Evolutionary conservation across 1,139 yeast species (phyloP).

Genomic region (Williopsis jadinii): DNA sequence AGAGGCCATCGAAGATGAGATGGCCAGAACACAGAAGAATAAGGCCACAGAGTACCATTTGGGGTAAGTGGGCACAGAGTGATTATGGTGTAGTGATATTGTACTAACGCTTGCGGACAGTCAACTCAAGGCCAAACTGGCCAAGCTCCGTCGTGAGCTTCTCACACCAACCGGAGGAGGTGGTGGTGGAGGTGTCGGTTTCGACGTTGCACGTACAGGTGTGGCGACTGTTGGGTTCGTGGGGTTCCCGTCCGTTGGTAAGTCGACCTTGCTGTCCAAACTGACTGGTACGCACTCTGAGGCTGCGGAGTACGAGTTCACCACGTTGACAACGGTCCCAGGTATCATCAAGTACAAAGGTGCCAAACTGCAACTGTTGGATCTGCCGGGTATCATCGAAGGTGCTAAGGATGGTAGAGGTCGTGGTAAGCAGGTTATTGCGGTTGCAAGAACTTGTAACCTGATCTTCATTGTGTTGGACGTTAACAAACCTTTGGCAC

Average conservation of each 20-base stretch:
- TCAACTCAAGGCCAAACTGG: slow-evolving; percentile 91
- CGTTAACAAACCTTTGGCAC: slow-evolving; percentile 92
- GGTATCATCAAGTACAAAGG: slow-evolving; percentile 95
- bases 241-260: slow-evolving; percentile 99
- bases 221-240: slow-evolving; percentile 96
- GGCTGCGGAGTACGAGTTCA: slow-evolving; percentile 95
- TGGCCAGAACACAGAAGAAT: slow-evolving; percentile 92
- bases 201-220: slow-evolving; percentile 97
- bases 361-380: slow-evolving; percentile 96
- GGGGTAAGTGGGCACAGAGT: slow-evolving; percentile 36
- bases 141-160: slow-evolving; percentile 87
- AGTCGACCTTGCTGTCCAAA: slow-evolving; percentile 77
- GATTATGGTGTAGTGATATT: neutral
- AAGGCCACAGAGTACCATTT: slow-evolving; percentile 94
- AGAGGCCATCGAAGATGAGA: slow-evolving; percentile 89
- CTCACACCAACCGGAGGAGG: slow-evolving; percentile 77
- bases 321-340: slow-evolving; percentile 95
- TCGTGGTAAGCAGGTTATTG: slow-evolving; percentile 98
- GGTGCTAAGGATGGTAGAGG: slow-evolving; percentile 99
- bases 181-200: slow-evolving; percentile 85
- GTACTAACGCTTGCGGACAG: neutral
- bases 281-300: slow-evolving; percentile 95
- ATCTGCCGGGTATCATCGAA: slow-evolving; percentile 96
- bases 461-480: slow-evolving; percentile 88
- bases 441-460: slow-evolving; percentile 95